Base-by-base conservation (phyloP, 306 rosid species). In the Quercus gilva region DNA sequence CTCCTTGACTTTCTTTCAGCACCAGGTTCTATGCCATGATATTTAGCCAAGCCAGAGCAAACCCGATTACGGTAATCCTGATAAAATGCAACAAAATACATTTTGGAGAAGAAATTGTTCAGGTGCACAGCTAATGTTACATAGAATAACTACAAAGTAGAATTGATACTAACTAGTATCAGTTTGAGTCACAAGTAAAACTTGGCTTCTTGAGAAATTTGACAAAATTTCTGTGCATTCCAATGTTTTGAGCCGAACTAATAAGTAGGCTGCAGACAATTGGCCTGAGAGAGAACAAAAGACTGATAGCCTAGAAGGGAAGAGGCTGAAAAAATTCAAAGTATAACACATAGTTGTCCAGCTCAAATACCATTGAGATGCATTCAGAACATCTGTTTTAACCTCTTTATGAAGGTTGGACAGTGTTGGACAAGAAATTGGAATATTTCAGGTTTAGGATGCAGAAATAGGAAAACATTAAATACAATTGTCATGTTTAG, bases 1-100 rank as follows among this genome's bases (percentile, higher is more conserved):
- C 74, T 86, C 86, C 94, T 86, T 74, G 92, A 82, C 83, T 83
- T 91, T 83, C 92, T 87, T 86, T 79, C 89, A 28, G 83, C 85
- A 83, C 90, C 94, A 81, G 21, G 68, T 23, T 78, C 81, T 69
- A 56, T 37, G 20, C 97, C 92, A 57, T 92, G 89, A 88, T 91
- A 87, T 87, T 88, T 88, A 68, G 89, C 81, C 86, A 93, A 37
- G 20, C 90, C 98, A 72, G 93, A 88, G 73, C 88, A 79, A 79
- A 95, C 97, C 80, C 94, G 88, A 18, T 73, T 81, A 6, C 99
- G 97, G 84, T 95, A 93, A 49, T 74, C 94, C 99, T 93, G 89
- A 82, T 68, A 58, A 49, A 29, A 70, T 43, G 74, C 7, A 3
- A n/a, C 21, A 64, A 64, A 29, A 15, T 17, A 5, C 21, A 69